Evolutionary conservation across 768 basidiomycete genomes (phyloP).

Genomic region (Mrakia gelida): DNA sequence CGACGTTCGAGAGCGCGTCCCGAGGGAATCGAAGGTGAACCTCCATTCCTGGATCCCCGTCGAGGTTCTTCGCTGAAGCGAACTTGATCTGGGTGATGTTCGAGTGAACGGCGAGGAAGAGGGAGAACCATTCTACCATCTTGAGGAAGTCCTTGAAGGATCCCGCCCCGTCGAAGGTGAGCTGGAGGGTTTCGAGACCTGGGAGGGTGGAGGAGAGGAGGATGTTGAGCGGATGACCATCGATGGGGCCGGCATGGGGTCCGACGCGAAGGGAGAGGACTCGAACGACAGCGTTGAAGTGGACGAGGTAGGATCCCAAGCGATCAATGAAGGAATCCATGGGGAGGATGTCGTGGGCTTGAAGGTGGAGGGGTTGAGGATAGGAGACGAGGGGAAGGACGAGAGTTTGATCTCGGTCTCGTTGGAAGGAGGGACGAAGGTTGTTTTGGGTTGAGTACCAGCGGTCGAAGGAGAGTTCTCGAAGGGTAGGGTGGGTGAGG

Average conservation of each 20-base stretch:
- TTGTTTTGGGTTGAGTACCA: not conserved
- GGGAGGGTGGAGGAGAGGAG: conserved; percentile 1
- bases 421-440: not conserved
- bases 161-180: not conserved
- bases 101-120: not conserved
- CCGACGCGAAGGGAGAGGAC: not conserved
- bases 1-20: not conserved
- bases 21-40: not conserved
- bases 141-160: not conserved
- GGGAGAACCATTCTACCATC: not conserved
- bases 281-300: not conserved
- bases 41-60: not conserved
- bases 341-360: not conserved
- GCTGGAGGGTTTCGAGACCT: not conserved
- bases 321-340: not conserved
- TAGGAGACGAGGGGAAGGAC: not conserved
- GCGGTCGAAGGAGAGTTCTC: not conserved
- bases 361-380: not conserved
- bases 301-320: not conserved
- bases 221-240: not conserved
- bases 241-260: not conserved
- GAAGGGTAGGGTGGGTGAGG: not conserved
- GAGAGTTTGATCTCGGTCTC: not conserved
- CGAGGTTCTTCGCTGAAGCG: not conserved
- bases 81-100: not conserved